Evolutionary conservation across 306 rosid species (phyloP), one percentile per base, ranked within the genome.

Genomic region (Carpinus viminea): DNA sequence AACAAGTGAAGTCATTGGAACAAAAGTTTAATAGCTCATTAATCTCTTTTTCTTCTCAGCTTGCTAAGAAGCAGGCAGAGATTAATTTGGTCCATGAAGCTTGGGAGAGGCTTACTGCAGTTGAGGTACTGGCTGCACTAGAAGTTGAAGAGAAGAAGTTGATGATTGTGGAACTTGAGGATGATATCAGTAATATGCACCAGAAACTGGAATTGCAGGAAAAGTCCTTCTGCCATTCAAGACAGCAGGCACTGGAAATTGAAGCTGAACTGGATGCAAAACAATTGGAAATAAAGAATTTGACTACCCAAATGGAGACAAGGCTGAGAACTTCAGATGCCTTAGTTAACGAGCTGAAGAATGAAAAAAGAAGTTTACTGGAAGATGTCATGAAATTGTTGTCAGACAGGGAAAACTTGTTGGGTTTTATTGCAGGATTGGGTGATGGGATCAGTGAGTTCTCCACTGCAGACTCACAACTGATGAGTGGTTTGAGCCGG

Each of bases 71-170:
- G 77, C 90, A 84, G 61, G 86, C 80, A 66, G 90, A 91, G 79
- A 91, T 90, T 56, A 70, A 78, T 85, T 84, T 82, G 65, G 72
- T 86, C 56, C 84, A 84, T 34, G 89, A 87, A 68, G 88, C 86
- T 71, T 90, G 90, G 86, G 92, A 90, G 82, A 82, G 57, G 78
- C 86, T 86, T 73, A 71, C 86, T 43, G 80, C 87, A 76, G 90
- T 89, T 41, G 88, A 91, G 84, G 52, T 87, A 84, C 69, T 87
- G 78, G 89, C 93, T 60, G 79, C 77, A 10, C 55, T 86, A 53
- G 93, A 91, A 85, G 83, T 78, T 47, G 93, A 91, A 83, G 97
- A 87, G 83, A 91, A 88, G 73, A 91, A 91, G 76, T 79, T 88
- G 75, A 86, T 87, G 89, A 53, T 87, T 54, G 66, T 8, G 64